Conservation (phyloP, 495 filamentous ascomycete species). For the Chlorociboria aeruginascens region DNA sequence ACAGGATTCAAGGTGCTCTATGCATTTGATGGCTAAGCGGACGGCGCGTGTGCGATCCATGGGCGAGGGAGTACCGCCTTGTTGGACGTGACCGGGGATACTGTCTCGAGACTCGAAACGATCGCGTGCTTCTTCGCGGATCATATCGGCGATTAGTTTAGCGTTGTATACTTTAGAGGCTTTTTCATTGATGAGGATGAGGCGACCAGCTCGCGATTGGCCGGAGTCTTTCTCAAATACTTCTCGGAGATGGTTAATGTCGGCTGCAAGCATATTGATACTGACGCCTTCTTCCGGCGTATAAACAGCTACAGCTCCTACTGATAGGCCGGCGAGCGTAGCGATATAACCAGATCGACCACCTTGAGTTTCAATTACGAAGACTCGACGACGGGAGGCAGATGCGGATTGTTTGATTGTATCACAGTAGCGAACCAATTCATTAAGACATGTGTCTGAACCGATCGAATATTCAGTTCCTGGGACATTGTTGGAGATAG, state of each 20-base stretch:
- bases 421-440: constrained; percentile 93
- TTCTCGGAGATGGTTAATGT: constrained; percentile 82
- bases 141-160: constrained; percentile 88
- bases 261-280: constrained; percentile 80
- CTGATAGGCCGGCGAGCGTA: constrained; percentile 74
- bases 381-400: constrained; percentile 81
- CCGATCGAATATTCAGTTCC: constrained; percentile 96
- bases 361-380: constrained; percentile 96
- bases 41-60: constrained; percentile 95
- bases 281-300: constrained; percentile 94
- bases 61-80: constrained; percentile 83
- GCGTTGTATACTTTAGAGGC: constrained; percentile 84
- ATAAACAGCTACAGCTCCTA: constrained; percentile 92
- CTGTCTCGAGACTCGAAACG: constrained; percentile 89
- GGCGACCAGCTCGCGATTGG: constrained; percentile 80
- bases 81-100: constrained; percentile 93
- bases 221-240: constrained; percentile 80
- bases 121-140: constrained; percentile 83
- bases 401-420: constrained; percentile 94
- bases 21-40: constrained; percentile 79
- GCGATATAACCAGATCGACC: constrained; percentile 91
- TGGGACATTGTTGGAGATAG: constrained; percentile 96
- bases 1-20: constrained; percentile 77
- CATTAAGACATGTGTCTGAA: constrained; percentile 94
- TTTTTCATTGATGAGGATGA: constrained; percentile 91